Base-by-base conservation (phyloP, 2,329 filamentous ascomycete species). In the Mariannaea elegans region DNA sequence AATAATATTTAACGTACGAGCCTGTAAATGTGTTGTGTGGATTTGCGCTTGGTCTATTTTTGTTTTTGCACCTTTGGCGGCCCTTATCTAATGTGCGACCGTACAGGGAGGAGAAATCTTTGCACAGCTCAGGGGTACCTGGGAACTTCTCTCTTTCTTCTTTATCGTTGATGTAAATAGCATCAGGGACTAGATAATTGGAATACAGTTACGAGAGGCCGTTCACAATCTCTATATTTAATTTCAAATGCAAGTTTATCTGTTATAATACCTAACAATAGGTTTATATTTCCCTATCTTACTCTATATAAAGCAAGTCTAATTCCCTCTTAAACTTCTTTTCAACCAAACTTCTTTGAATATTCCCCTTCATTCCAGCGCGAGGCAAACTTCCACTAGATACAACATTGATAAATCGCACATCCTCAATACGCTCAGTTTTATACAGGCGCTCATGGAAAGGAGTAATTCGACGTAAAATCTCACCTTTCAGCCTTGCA, bases 371-470 rank as follows among this genome's bases (percentile, higher is more conserved):
- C 1, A 61, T 65, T 9, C 45, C 56, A 0, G 66, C 68, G 13
- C 66, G 57, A 9, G 66, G 65, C 3, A 68, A 32, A 2, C 55
- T 61, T 1, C 64, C 59, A 2, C 18, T 51, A 0, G 65, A 52
- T 14, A 64, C 60, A 12, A 68, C 60, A 12, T 68, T 13, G 1
- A 69, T 68, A 14, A 61, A 59, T 2, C 59, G 55, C 2, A 45
- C 39, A 3, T 69, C 53, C 3, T 51, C 55, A 3, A 70, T 56
- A 2, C 67, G 56, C 18, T 70, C 67, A 16, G 68, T 65, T 7
- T 55, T 50, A 24, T 70, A 70, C 32, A 65, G 56, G 7, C 65
- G 56, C 27, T 61, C 44, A 16, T 70, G 67, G 5, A 70, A 70
- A 0, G 67, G 65, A 0, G 55, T 24, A 7, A 70, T 67, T 14